These are phyloP conservation scores for Diaporthe amygdali DNA, from an alignment of 2,329 filamentous ascomycete genomes.

Conservation along the genomic window DNA sequence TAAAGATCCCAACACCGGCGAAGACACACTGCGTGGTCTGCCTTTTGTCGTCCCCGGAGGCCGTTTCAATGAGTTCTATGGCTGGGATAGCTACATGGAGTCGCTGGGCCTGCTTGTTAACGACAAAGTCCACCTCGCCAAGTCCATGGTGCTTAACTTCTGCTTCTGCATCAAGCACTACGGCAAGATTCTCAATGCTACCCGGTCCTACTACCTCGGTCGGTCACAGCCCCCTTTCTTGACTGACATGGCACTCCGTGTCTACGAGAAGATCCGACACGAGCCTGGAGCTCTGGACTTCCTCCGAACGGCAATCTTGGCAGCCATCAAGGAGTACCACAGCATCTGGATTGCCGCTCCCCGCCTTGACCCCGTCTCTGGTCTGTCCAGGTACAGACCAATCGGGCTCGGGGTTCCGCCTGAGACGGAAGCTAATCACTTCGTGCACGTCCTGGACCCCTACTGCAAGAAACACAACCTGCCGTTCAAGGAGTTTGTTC, in stretches of 20 bases:
- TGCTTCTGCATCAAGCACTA: conserved; percentile 99
- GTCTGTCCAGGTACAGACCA: conserved; percentile 84
- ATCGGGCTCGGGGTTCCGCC: conserved; percentile 86
- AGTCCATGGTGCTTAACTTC: conserved; percentile 95
- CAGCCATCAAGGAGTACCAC: conserved; percentile 96
- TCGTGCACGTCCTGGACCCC: conserved; percentile 80
- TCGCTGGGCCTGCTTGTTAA: conserved; percentile 87
- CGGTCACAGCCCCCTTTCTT: conserved; percentile 96
- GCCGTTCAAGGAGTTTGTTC: conserved; percentile 82
- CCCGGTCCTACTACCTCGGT: conserved; percentile 91
- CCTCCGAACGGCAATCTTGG: conserved; percentile 77
- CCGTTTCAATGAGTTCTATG: conserved; percentile 97
- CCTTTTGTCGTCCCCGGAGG: conserved; percentile 98
- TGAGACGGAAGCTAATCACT: conserved; percentile 88
- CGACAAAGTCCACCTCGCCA: conserved; percentile 84
- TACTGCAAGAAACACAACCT: conserved; percentile 86
- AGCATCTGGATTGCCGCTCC: conserved; percentile 85
- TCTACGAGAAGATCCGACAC: conserved; percentile 92
- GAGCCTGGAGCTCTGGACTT: conserved; percentile 83
- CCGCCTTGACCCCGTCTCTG: conserved; percentile 76
- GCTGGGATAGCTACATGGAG: conserved; percentile 99
- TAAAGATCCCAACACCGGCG: conserved; percentile 68
- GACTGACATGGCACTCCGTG: conserved; percentile 94
- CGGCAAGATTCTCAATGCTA: conserved; percentile 97
- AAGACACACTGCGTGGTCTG: conserved; percentile 75